Evolutionary conservation across 106 monocot species (phyloP).

Genomic region (Ottelia alismoides): DNA sequence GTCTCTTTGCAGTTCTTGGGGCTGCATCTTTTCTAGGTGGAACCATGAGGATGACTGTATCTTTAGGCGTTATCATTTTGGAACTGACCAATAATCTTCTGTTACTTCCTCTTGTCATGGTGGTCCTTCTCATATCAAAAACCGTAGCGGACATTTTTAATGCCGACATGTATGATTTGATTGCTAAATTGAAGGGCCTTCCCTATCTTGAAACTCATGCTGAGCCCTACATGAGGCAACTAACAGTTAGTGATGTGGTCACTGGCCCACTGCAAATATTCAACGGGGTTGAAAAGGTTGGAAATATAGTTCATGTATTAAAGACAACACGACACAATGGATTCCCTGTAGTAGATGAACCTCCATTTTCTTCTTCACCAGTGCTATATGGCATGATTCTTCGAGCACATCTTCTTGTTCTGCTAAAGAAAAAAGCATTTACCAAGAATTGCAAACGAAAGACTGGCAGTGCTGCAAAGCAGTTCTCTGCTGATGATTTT

Average conservation of each 20-base stretch:
- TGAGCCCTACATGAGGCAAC: conserved; percentile 33
- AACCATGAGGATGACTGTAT: conserved; percentile 73
- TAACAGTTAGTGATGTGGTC: conserved; percentile 35
- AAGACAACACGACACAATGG: conserved; percentile 78
- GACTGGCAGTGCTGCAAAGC: no score
- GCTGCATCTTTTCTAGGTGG: conserved; percentile 70
- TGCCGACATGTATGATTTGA: conserved; percentile 36
- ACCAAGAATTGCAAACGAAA: no score
- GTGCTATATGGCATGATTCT: conserved; percentile 71
- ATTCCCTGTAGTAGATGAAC: conserved; percentile 73
- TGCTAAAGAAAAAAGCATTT: no score
- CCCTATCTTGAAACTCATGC: conserved; percentile 48
- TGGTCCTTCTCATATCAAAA: conserved; percentile 80
- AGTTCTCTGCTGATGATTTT: conserved; percentile 11
- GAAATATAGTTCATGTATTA: conserved; percentile 39
- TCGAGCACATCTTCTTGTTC: conserved; percentile 60
- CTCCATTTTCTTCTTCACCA: conserved; percentile 10
- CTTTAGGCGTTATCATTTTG: conserved; percentile 60
- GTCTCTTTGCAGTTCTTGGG: conserved; percentile 71
- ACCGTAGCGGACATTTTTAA: conserved; percentile 43
- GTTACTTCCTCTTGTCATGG: conserved; percentile 83
- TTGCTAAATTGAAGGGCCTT: conserved; percentile 43
- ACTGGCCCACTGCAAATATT: conserved; percentile 30
- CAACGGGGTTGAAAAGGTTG: conserved; percentile 36
- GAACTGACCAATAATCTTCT: conserved; percentile 80